These are phyloP conservation scores for Coemansia sp. DNA, from an alignment of 192 early-diverging fungal genomes.

Conservation along the genomic window DNA sequence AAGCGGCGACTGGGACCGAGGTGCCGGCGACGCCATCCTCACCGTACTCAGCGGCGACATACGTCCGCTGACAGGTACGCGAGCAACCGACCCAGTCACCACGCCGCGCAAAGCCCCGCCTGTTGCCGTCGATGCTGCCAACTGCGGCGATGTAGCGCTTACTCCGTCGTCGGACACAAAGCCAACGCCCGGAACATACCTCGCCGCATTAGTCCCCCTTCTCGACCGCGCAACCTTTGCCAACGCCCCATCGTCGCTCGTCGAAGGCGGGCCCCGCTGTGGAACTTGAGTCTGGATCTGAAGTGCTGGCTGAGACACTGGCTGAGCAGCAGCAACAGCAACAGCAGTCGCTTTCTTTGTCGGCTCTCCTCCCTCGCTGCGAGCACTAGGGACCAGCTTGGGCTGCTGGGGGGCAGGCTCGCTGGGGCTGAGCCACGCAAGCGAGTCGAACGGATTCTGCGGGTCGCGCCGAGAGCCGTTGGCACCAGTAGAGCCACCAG, in stretches of 20 bases:
- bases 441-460: constrained; percentile 46
- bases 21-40: constrained; percentile 20
- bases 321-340: neutral
- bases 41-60: constrained; percentile 40
- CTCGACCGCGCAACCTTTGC: constrained; percentile 20
- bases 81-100: neutral
- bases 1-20: constrained; percentile 34
- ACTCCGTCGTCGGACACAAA: constrained; percentile 48
- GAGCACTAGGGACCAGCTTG: too few relatives aligned
- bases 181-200: constrained; percentile 51
- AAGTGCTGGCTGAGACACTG: neutral
- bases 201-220: constrained; percentile 40
- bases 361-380: too few relatives aligned
- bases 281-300: neutral
- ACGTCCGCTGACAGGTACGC: constrained; percentile 13
- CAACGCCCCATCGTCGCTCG: neutral
- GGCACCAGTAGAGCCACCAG: neutral
- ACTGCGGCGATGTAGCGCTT: constrained; percentile 44
- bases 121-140: neutral
- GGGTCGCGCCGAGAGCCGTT: constrained; percentile 8
- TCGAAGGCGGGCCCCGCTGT: neutral
- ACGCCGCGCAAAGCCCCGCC: constrained; percentile 2
- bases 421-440: constrained; percentile 12
- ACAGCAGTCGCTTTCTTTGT: neutral
- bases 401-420: neutral